Evolutionary conservation across 352 stramenopile species (phyloP).

Genomic region (Globisporangium alternatum): DNA sequence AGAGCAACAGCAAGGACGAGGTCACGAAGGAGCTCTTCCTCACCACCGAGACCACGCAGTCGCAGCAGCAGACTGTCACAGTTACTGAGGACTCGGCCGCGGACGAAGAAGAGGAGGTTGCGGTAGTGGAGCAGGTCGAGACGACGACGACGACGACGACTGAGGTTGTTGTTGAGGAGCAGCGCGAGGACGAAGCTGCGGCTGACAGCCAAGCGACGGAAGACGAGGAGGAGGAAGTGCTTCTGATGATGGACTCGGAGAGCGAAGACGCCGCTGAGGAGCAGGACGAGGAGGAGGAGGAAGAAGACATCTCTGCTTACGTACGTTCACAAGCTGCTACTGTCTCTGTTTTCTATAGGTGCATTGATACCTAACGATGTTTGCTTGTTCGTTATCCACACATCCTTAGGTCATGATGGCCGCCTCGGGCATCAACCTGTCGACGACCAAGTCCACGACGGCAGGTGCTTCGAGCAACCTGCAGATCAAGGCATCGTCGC

Average conservation of each 20-base stretch:
- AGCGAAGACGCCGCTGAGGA: conserved; percentile 33
- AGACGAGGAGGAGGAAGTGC: conserved; percentile 40
- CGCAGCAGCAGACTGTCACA: neutral
- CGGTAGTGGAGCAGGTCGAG: too few relatives aligned
- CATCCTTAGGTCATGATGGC: conserved; percentile 32
- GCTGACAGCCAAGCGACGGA: conserved; percentile 2
- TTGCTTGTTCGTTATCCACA: too few relatives aligned
- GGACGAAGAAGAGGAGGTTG: neutral
- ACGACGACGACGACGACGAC: neutral
- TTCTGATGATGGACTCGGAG: conserved; percentile 47
- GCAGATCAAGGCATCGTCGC: conserved; percentile 7
- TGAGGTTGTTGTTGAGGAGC: neutral
- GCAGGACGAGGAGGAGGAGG: conserved; percentile 25
- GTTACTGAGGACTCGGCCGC: neutral
- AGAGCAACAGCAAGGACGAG: neutral
- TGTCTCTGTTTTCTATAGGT: too few relatives aligned
- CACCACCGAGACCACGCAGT: conserved; percentile 1
- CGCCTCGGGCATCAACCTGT: conserved; percentile 43
- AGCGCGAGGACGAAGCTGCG: conserved; percentile 11
- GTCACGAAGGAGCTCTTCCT: conserved; percentile 11
- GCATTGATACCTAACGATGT: too few relatives aligned
- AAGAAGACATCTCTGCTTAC: conserved; percentile 51
- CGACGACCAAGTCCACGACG: conserved; percentile 9
- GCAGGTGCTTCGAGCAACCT: neutral
- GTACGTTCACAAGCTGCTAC: conserved; percentile 4